Evolutionary conservation across 2,329 filamentous ascomycete genomes (phyloP), one percentile per base, ranked within the genome.

Genomic region (Colletotrichum tropicale): DNA sequence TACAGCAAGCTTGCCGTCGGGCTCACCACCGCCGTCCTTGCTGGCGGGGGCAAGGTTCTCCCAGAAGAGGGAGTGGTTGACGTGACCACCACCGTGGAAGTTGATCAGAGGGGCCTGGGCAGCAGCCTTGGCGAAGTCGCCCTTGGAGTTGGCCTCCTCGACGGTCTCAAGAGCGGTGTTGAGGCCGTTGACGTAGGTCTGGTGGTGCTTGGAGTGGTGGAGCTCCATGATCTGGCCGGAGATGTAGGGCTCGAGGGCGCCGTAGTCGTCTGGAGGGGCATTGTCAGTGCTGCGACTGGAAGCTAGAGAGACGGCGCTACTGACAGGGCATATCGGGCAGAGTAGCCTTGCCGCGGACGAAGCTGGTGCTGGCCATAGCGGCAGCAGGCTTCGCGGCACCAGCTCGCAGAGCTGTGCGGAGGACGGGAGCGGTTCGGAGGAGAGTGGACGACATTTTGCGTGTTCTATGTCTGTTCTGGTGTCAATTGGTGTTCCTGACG

Each of bases 211-310:
- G 88, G 91, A 93, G 91, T 98, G 94, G 90, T 98, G 96, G 61
- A 98, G 92, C 88, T 98, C 95, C 96, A 98, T 98, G 89, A 98
- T 98, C 87, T 97, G 92, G 85, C 94, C 94, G 65, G 94, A 96
- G 88, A 98, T 92, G 82, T 89, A 83, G 66, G 92, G 92, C 88
- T 99, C 97, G 81, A 99, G 95, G 68, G 96, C 97, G 84, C 94
- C 95, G 86, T 98, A 99, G 90, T 98, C 97, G 85, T 98, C 96
- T 98, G 79, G 4, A 26, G 36, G 36, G n/a, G 12, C 15, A 16
- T 15, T 18, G 24, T 71, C n/a, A 76, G 70, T 36, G 30, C n/a
- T 18, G 43, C 26, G 26, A 34, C 0, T 0, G 64, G 16, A 28
- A 24, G 16, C 12, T 16, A 21, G 32, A n/a, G 21, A 4, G n/a